phyloP scores from a whole-genome alignment of 495 filamentous ascomycete genomes.

The Schizothecium vesticola region DNA sequence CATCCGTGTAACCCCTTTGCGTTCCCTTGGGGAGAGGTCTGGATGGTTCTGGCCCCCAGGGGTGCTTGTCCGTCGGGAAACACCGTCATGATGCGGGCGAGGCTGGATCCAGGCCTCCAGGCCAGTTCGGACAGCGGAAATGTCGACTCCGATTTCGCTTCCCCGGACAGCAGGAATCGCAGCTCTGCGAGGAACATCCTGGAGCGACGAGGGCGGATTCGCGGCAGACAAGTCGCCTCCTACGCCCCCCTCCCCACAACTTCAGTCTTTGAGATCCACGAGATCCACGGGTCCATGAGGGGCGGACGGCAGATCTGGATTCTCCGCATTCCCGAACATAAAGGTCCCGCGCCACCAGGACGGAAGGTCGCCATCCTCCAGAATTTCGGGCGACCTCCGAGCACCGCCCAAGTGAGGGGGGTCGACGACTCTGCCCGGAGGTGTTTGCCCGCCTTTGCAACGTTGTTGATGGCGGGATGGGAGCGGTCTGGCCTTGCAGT shows the following conservation, averaged over 20 bases:
- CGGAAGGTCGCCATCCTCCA: neutral
- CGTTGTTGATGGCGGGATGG: neutral
- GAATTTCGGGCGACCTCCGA: neutral
- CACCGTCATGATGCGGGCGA: neutral
- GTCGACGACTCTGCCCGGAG: neutral
- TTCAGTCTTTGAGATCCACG: conserved; percentile 1
- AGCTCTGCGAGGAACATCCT: neutral
- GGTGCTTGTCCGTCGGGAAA: neutral
- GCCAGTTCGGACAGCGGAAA: conserved; percentile 1
- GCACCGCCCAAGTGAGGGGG: neutral
- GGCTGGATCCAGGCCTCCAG: neutral
- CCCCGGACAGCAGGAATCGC: conserved; percentile 3
- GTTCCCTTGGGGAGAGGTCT: neutral
- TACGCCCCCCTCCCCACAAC: neutral
- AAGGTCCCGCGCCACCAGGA: neutral
- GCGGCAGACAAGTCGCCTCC: neutral
- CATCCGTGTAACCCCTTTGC: neutral
- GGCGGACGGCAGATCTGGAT: neutral
- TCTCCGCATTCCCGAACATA: neutral
- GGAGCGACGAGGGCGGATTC: neutral
- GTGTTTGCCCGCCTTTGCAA: neutral
- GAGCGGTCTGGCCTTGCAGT: neutral
- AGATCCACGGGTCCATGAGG: neutral
- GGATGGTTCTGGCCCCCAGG: neutral
- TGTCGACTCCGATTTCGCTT: conserved; percentile 5